phyloP scores from a whole-genome alignment of 1,284 basidiomycete species.

The Chiua sp. region DNA sequence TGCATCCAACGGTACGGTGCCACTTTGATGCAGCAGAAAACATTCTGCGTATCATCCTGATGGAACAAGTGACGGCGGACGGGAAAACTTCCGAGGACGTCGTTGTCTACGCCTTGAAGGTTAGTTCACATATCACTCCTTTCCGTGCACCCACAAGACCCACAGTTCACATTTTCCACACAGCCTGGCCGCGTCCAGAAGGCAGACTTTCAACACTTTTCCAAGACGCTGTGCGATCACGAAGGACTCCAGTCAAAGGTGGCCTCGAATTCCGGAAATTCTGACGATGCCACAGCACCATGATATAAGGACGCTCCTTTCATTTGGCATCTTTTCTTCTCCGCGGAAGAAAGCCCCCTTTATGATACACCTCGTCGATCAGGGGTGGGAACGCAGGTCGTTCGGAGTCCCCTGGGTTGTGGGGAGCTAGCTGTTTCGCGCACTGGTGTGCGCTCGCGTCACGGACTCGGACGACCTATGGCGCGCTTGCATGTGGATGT shows the following conservation, averaged over 20 bases:
- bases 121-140: slow-evolving; percentile 15
- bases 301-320: slow-evolving; percentile 14
- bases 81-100: slow-evolving; percentile 25
- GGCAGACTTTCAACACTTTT: slow-evolving; percentile 56
- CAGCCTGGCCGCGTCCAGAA: slow-evolving; percentile 56
- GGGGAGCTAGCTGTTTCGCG: slow-evolving; percentile 20
- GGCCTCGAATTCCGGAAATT: background rate
- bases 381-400: slow-evolving; percentile 26
- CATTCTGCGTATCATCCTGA: slow-evolving; percentile 58
- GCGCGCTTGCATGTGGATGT: slow-evolving; percentile 10
- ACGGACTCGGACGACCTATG: background rate
- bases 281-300: slow-evolving; percentile 12
- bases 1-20: slow-evolving; percentile 57
- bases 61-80: slow-evolving; percentile 45
- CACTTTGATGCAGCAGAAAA: slow-evolving; percentile 60
- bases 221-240: slow-evolving; percentile 45
- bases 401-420: slow-evolving; percentile 14
- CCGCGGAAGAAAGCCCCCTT: background rate
- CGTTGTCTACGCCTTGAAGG: slow-evolving; percentile 49
- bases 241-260: slow-evolving; percentile 22
- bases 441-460: slow-evolving; percentile 14
- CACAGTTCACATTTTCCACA: slow-evolving; percentile 2
- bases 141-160: background rate
- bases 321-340: slow-evolving; percentile 2
- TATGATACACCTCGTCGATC: slow-evolving; percentile 14